Base-by-base conservation (phyloP, 768 basidiomycete species). In the Trametes maxima region DNA sequence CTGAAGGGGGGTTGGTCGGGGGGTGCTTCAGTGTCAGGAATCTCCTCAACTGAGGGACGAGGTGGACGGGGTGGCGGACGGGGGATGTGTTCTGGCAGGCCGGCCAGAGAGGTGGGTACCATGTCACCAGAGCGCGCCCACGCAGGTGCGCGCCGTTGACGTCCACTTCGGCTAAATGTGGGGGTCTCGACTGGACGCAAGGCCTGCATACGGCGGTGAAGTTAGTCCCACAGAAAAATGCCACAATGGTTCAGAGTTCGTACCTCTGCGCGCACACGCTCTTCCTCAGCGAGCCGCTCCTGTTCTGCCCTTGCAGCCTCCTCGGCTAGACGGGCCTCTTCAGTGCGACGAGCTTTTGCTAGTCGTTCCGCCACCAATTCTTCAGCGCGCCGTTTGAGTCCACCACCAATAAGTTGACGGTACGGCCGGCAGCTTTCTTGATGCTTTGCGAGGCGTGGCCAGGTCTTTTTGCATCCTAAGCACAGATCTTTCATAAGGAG, bases 31-130 rank as follows among this genome's bases (percentile, higher is more conserved):
- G 17, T 13, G 47, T 57, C 22, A 13, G 21, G 39, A 28, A 28
- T 24, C 17, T 43, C 52, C 25, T 54, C 52, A 16, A 54, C 52
- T 4, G 24, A 36, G 3, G 52, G 19, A 25, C 21, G 39, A 25
- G 24, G 52, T 17, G 40, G 39, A 33, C 16, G 40, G 5, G 33
- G 22, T 42, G 40, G 52, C 7, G 39, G 52, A 24, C 22, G 52
- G 4, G 52, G 52, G 24, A 54, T 22, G 24, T 54, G 52, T 24
- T 54, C 52, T 3, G 52, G 52, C 21, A 54, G 24, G 12, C 52
- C 52, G 22, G 52, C 52, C 8, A 54, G 24, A 5, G 52, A 54
- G 12, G 52, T 54, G 11, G 52, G 52, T 3, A 54, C 52, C 52
- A 54, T 54, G 22, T 54, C 52, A 2, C 40, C 39, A 4, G 22